Evolutionary conservation across 2,329 filamentous ascomycete species (phyloP), one percentile per base, ranked within the genome.

Genomic region (Sporothrix curviconia): DNA sequence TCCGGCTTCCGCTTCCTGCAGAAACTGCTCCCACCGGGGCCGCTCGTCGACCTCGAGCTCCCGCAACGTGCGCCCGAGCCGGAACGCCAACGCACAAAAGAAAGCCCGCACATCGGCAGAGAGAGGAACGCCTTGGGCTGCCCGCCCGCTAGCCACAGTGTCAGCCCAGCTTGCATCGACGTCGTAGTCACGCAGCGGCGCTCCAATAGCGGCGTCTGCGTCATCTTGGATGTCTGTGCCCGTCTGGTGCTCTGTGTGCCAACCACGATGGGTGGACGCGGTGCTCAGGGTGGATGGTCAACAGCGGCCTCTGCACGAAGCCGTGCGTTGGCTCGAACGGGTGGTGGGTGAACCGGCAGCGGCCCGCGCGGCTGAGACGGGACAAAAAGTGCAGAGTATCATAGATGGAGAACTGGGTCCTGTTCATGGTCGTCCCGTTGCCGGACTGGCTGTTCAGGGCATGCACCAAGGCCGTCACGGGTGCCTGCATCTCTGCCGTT

Each of bases 281-380:
- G 42, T 70, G 59, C 56, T 73, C 71, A 1, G 71, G 70, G 57
- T 69, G 67, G 58, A 65, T 63, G 7, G 66, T 54, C 50, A 62
- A 59, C 1, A 28, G 1, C 0, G 70, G 68, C 2, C 69, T 66
- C 56, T 58, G 55, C 19, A 71, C 65, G 6, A 62, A 25, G 19
- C 67, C 64, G 9, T 56, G 50, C 7, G 51, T 56, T 25, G 65
- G 61, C 7, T 64, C 62, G 1, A 39, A 12, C 4, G 52, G 42
- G 5, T 7, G 24, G 39, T 56, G 55, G 8, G 8, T 9, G 25
- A 49, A 68, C 17, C 60, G 58, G 22, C 62, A 60, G 6, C 62
- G 61, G 15, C 62, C 62, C 4, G 60, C 58, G 0, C 34, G 30
- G 22, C 39, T 30, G 30, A 72, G 62, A 6, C 70, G 63, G 25